Base-by-base conservation (phyloP, 768 basidiomycete genomes). In the Myochromella boudieri region DNA sequence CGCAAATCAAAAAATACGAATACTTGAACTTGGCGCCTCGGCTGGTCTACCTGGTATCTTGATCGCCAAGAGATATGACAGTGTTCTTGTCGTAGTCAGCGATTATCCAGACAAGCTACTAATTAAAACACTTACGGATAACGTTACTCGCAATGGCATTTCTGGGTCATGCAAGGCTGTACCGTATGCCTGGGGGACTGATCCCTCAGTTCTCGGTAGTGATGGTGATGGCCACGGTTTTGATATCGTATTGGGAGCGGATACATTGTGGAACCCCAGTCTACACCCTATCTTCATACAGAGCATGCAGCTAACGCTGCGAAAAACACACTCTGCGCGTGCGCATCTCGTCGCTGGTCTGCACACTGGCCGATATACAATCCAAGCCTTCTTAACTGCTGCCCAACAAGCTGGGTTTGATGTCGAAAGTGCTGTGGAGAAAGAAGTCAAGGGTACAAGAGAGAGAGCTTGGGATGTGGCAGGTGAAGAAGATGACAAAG, bases 11-110 rank as follows among this genome's bases (percentile, higher is more conserved):
- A 42, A 60, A 15, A 17, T 60, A 37, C 65, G 58, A 27, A 53
- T 89, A n/a, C 72, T 91, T 5, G 88, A 91, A 59, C 68, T 91
- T 8, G 88, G 88, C 6, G 85, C 88, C 1, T 82, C 80, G 1
- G 82, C 86, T 0, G 88, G 88, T 3, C 70, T 91, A 18, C 87
- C 88, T 1, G 78, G 85, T 34, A 86, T 91, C 44, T 61, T 78
- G 34, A 71, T 89, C 57, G 78, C 86, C 3, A 81, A 76, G 58
- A 51, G 62, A 9, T 72, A 71, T 59, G 55, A 65, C 40, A 39
- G 51, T n/a, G 44, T 71, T 15, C 52, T 51, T 10, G 77, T 89
- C 41, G 75, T 75, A 3, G 71, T 71, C 37, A 85, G 77, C 55
- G 89, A 91, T 64, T 91, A 87, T 60, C 87, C 87, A 2, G 87